phyloP scores from a whole-genome alignment of 495 filamentous ascomycete genomes.

The Achaetomiella virescens region DNA sequence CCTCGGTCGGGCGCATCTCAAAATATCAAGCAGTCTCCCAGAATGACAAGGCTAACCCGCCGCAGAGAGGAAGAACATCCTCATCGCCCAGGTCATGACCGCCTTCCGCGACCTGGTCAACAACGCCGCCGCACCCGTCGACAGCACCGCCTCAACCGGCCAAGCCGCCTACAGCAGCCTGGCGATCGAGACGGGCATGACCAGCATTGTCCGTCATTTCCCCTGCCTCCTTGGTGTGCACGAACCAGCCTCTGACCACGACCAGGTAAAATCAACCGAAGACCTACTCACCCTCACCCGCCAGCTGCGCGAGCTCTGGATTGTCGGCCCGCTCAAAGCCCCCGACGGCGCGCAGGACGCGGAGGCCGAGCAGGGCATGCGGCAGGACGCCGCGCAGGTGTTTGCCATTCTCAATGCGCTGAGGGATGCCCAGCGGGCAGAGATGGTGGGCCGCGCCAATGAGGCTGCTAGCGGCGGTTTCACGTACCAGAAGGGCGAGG shows the following conservation, averaged over 20 bases:
- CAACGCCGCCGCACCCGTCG: slow-evolving; percentile 26
- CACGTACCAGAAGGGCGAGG: not conserved
- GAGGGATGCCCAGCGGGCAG: slow-evolving; percentile 6
- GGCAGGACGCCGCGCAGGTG: slow-evolving; percentile 12
- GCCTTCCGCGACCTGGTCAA: slow-evolving; percentile 31
- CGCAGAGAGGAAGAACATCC: slow-evolving; percentile 34
- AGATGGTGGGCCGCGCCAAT: not conserved
- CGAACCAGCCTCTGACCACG: not conserved
- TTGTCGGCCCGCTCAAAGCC: slow-evolving; percentile 34
- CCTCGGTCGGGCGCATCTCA: not conserved
- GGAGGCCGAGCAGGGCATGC: slow-evolving; percentile 25
- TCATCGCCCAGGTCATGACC: slow-evolving; percentile 35
- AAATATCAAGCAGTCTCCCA: not conserved
- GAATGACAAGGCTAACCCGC: not conserved
- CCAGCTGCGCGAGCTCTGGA: slow-evolving; percentile 40
- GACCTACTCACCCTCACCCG: slow-evolving; percentile 37
- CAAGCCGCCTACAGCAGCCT: slow-evolving; percentile 33
- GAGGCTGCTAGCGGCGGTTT: not conserved
- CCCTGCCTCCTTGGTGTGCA: not conserved
- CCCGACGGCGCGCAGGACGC: slow-evolving; percentile 28
- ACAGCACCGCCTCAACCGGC: slow-evolving; percentile 25
- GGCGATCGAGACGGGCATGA: slow-evolving; percentile 30
- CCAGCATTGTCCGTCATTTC: slow-evolving; percentile 22
- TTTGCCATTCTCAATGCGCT: slow-evolving; percentile 10
- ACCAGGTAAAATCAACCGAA: slow-evolving; percentile 28